Evolutionary conservation across 2,329 filamentous ascomycete species (phyloP).

Genomic region (Arthroderma sp.): DNA sequence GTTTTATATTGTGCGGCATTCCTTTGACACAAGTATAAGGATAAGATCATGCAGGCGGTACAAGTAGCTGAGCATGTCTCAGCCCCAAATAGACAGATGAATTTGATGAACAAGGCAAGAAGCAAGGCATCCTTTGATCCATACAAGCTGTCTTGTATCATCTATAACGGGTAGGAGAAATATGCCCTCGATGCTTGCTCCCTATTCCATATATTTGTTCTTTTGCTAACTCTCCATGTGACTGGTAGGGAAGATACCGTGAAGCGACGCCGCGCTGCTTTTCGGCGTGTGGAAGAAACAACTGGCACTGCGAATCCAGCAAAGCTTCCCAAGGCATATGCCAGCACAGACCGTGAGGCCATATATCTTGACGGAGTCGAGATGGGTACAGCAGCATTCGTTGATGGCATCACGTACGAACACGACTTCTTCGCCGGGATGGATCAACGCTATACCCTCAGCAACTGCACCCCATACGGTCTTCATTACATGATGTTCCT

Average conservation of each 20-base stretch:
- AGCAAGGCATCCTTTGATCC: conserved; percentile 6
- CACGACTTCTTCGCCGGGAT: conserved; percentile 15
- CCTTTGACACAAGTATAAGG: too few species aligned
- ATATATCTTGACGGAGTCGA: conserved; percentile 15
- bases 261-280: conserved; percentile 8
- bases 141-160: conserved; percentile 7
- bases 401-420: conserved; percentile 13
- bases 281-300: conserved; percentile 7
- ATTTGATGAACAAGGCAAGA: conserved; percentile 6
- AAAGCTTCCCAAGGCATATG: conserved; percentile 15
- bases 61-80: too few species aligned
- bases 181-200: background rate
- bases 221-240: background rate
- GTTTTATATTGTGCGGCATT: too few species aligned
- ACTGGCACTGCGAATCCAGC: conserved; percentile 11
- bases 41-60: too few species aligned
- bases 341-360: conserved; percentile 14
- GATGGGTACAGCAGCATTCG: conserved; percentile 14
- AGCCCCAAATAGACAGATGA: conserved; percentile 3
- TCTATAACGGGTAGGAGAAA: conserved; percentile 7
- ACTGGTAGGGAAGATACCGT: conserved; percentile 6
- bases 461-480: conserved; percentile 10
- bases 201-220: background rate
- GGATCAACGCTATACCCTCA: conserved; percentile 10
- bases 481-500: conserved; percentile 11